Evolutionary conservation across 768 basidiomycete genomes (phyloP), one percentile per base, ranked within the genome.

Genomic region (Scleroderma bovista): DNA sequence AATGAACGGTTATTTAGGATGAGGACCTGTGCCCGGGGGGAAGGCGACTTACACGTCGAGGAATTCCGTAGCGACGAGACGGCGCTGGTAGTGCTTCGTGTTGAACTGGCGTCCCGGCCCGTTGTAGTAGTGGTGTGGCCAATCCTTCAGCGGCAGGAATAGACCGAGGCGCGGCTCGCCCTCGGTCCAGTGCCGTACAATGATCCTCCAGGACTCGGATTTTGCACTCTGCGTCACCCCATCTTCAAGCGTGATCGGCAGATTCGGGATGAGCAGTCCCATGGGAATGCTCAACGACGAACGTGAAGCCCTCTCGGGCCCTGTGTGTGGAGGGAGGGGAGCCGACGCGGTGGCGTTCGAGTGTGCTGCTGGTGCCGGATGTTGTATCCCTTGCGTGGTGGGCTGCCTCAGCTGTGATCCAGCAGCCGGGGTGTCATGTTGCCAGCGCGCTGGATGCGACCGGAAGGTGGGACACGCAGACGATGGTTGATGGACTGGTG

Each of bases 121-220:
- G 5, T 43, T 26, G 26, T 31, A 22, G n/a, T 23, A 54, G 23
- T 50, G 11, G 16, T 19, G 16, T 3, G 47, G 40, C 54, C 54
- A 56, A 15, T 56, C 51, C 16, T 34, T 45, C 9, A 56, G 43
- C 11, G 51, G 47, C 8, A 29, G 9, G 8, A 6, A 24, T 12
- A 46, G 36, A 26, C 46, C 46, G 4, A 31, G 46, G 16, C 26
- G 2, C 0, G 37, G 51, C 17, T 48, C 38, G 16, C 51, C 54
- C 6, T 38, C 8, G 0, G 15, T 19, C 47, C 54, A 56, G 32
- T 56, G 45, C 2, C 39, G n/a, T 24, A 56, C 39, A 12, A 50
- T 47, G 13, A 42, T 41, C 24, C 17, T 38, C 54, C 54, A 56
- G 16, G 33, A 42, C 43, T 55, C 51, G 51, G 57, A 62, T 48